phyloP scores from a whole-genome alignment of 116 monocot genomes.

The Iris pallida region DNA sequence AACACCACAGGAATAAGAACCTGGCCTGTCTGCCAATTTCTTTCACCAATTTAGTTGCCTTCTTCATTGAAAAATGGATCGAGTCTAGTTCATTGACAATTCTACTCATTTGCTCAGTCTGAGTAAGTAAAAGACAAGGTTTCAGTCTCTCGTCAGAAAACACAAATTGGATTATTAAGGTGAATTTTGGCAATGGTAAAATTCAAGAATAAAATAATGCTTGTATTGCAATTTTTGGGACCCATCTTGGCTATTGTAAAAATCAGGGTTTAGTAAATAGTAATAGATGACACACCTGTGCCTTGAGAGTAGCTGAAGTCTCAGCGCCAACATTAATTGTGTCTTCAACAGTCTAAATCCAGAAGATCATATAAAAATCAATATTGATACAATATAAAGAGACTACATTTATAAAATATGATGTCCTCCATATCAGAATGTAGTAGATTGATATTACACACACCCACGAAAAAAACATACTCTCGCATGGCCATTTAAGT shows the following conservation, averaged over 20 bases:
- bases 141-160: no score
- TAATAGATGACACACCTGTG: constrained; percentile 42
- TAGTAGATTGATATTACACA: no score
- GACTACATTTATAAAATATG: no score
- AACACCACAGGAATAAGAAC: neutral
- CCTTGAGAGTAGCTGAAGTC: constrained; percentile 84
- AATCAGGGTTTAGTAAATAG: neutral
- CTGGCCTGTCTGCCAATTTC: constrained; percentile 89
- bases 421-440: no score
- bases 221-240: no score
- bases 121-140: constrained; percentile 1
- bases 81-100: constrained; percentile 93
- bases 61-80: constrained; percentile 93
- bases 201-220: no score
- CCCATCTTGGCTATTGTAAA: neutral
- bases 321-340: constrained; percentile 85
- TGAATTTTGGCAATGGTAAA: no score
- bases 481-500: no score
- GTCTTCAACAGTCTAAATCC: constrained; percentile 62
- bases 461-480: no score
- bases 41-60: constrained; percentile 82
- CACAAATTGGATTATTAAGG: constrained; percentile 5
- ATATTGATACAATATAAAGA: no score
- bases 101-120: constrained; percentile 99
- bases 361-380: neutral